Base-by-base conservation (phyloP, 2,329 filamentous ascomycete genomes). In the Trichoderma sp. region DNA sequence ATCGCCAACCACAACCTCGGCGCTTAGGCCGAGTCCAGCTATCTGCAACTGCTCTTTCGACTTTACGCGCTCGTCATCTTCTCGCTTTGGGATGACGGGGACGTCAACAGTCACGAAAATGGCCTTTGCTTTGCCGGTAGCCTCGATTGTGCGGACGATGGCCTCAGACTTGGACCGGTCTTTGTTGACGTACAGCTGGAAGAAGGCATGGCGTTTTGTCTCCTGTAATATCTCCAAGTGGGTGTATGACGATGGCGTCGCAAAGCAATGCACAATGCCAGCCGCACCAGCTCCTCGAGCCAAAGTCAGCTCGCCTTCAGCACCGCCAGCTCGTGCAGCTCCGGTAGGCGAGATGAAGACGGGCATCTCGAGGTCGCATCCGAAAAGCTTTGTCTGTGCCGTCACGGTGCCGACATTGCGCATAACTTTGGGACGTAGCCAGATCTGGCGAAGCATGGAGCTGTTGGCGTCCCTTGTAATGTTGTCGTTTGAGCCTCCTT, bases 291-390 rank as follows among this genome's bases (percentile, higher is more conserved):
- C 63, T 13, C 63, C 63, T 19, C 63, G 63, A 17, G 63, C 63
- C 52, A 65, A 9, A 22, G 63, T 65, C 29, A 65, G 19, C 29
- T 65, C 63, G 9, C 63, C 63, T 15, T 65, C 63, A 19, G 63
- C 63, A 7, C 63, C 63, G 10, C 63, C 63, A 2, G 63, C 52
- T 48, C 52, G n/a, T 15, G 63, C 63, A 35, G 63, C 63, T 12
- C 63, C 63, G 2, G 63, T 65, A 19, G 63, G 63, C 12, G 63
- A 56, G 15, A 65, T 65, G 25, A 56, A 65, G 19, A 65, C 37
- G n/a, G 63, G 63, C 17, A 65, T 56, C 9, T 65, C 63, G 25
- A 65, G 63, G 27, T 65, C 63, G 29, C 63, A 65, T 12, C 63
- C 63, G 5, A 65, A 65, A 9, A 65, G 52, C 1, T 15, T 65